phyloP scores from a whole-genome alignment of 441 rosid species.

The Corymbia calophylla region DNA sequence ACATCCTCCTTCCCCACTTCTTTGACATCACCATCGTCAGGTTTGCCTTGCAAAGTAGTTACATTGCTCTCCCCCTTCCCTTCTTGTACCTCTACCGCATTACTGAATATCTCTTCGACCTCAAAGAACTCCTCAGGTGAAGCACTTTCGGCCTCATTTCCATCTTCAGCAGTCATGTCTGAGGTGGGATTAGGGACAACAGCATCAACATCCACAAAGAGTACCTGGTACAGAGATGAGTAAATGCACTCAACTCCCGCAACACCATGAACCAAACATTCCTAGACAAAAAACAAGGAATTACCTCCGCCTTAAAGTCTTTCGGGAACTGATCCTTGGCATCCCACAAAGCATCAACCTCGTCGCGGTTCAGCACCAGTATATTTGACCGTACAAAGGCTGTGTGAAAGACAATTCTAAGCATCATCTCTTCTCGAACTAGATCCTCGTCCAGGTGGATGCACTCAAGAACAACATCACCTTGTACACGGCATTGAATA shows the following conservation, averaged over 20 bases:
- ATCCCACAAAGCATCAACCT: conserved; percentile 80
- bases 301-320: conserved; percentile 91
- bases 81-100: conserved; percentile 50
- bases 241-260: conserved; percentile 56
- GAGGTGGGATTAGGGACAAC: conserved; percentile 47
- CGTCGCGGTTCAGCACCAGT: conserved; percentile 62
- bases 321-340: conserved; percentile 59
- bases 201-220: conserved; percentile 71
- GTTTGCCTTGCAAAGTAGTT: conserved; percentile 21
- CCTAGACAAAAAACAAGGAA: conserved; percentile 18
- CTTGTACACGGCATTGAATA: conserved; percentile 74
- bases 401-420: conserved; percentile 88
- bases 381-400: conserved; percentile 74
- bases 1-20: conserved; percentile 62
- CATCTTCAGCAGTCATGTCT: conserved; percentile 42
- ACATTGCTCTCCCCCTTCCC: conserved; percentile 36
- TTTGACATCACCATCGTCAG: conserved; percentile 29
- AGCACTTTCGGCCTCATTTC: conserved; percentile 45
- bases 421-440: conserved; percentile 60
- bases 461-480: conserved; percentile 93
- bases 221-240: conserved; percentile 82
- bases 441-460: conserved; percentile 70
- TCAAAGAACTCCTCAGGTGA: conserved; percentile 95
- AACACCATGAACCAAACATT: conserved; percentile 20
- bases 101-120: conserved; percentile 92